Percentiles rank a stretch among this genome's conserved stretches.
phyloP scores from a whole-genome alignment of 2,329 filamentous ascomycete species.

The Clonostachys chloroleuca region DNA sequence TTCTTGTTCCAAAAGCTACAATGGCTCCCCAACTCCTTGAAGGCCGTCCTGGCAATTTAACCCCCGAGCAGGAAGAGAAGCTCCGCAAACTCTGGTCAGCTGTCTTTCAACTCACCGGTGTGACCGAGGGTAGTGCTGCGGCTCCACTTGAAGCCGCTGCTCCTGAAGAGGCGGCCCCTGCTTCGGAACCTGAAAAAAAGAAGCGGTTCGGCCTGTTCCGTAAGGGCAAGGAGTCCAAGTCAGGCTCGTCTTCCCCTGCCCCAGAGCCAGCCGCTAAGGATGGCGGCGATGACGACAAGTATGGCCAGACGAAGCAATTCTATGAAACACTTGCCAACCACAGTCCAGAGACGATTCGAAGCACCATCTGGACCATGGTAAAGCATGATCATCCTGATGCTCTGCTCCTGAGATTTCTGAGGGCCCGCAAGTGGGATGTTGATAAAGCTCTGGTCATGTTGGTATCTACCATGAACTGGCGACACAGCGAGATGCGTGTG shows the following conservation, averaged over 20 bases:
- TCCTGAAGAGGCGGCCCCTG: constrained; percentile 23
- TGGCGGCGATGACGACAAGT: constrained; percentile 76
- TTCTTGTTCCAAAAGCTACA: neutral
- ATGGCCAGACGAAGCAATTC: constrained; percentile 84
- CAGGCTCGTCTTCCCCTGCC: constrained; percentile 18
- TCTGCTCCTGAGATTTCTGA: constrained; percentile 73
- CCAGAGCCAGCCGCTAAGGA: constrained; percentile 28
- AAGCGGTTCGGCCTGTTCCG: constrained; percentile 68
- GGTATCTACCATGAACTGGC: constrained; percentile 91
- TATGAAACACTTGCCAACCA: constrained; percentile 74
- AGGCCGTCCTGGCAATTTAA: constrained; percentile 82
- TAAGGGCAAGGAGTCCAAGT: constrained; percentile 48
- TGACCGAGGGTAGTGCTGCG: constrained; percentile 25
- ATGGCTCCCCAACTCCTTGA: constrained; percentile 46
- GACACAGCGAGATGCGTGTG: constrained; percentile 75
- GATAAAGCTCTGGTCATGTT: constrained; percentile 92
- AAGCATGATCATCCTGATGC: constrained; percentile 95
- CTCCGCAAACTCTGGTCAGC: constrained; percentile 81
- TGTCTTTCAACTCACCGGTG: constrained; percentile 71
- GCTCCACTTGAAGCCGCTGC: constrained; percentile 39
- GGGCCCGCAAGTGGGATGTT: constrained; percentile 94
- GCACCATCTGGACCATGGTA: constrained; percentile 86
- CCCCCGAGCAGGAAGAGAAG: constrained; percentile 83
- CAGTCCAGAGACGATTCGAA: constrained; percentile 72
- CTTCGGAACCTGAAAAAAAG: constrained; percentile 48